These are phyloP conservation scores for Jaapia argillacea DNA, from an alignment of 768 basidiomycete species.

Conservation along the genomic window DNA sequence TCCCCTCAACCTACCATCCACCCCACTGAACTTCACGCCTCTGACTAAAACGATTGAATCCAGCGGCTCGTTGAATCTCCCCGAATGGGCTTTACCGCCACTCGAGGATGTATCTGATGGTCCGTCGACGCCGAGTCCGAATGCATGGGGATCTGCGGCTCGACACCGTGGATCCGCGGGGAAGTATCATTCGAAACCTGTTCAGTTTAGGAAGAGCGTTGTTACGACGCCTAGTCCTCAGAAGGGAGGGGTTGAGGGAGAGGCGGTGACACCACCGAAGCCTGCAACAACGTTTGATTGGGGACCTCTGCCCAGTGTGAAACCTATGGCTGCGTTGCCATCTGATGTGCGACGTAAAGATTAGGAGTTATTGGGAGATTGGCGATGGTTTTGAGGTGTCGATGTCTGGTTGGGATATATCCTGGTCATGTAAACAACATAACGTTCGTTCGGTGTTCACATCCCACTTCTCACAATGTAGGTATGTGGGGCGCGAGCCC, in stretches of 20 bases:
- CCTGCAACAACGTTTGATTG: conserved; percentile 37
- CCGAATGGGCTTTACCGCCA: not conserved
- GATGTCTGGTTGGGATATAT: too few relatives aligned
- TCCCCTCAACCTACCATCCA: not conserved
- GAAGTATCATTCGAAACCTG: conserved; percentile 27
- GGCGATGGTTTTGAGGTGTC: too few relatives aligned
- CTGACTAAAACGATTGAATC: not conserved
- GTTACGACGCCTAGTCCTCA: conserved; percentile 5
- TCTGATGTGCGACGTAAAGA: conserved; percentile 9
- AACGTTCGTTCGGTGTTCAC: too few relatives aligned
- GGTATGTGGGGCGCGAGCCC: too few relatives aligned
- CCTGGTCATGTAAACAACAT: too few relatives aligned
- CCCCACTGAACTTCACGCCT: not conserved
- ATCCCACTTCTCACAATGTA: too few relatives aligned
- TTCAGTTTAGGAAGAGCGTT: conserved; percentile 18
- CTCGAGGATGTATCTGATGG: not conserved
- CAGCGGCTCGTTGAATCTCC: not conserved
- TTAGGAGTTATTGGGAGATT: too few relatives aligned
- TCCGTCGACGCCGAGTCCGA: not conserved
- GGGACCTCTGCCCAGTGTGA: conserved; percentile 42
- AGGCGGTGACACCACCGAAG: conserved; percentile 6
- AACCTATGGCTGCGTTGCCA: conserved; percentile 7
- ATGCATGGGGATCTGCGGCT: too few relatives aligned
- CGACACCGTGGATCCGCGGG: conserved; percentile 9
- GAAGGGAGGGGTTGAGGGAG: too few relatives aligned